phyloP scores from a whole-genome alignment of 768 basidiomycete species.

The Mycena pura region DNA sequence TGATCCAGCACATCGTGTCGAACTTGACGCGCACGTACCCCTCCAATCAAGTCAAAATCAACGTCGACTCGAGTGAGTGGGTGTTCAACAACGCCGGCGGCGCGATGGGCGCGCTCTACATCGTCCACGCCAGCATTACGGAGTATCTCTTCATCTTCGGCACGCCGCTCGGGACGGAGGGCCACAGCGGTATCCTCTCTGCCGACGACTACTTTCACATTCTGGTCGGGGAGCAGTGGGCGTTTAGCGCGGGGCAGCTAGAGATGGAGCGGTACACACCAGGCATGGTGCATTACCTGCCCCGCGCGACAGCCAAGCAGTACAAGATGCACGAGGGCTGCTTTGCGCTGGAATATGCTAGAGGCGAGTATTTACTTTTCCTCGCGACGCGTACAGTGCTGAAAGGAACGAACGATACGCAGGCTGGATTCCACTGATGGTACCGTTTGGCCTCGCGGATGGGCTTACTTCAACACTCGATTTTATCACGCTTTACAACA shows the following conservation, averaged over 20 bases:
- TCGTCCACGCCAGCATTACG: constrained; percentile 95
- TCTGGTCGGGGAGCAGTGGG: constrained; percentile 93
- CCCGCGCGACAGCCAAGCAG: constrained; percentile 86
- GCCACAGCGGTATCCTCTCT: constrained; percentile 91
- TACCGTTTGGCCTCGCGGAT: constrained; percentile 93
- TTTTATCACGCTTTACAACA: constrained; percentile 79
- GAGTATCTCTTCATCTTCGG: constrained; percentile 97
- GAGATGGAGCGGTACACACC: constrained; percentile 86
- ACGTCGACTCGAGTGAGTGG: constrained; percentile 81
- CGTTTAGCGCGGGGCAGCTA: constrained; percentile 82
- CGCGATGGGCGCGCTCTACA: constrained; percentile 97
- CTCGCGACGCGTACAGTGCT: background rate
- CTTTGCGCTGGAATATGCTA: constrained; percentile 93
- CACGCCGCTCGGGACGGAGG: constrained; percentile 96
- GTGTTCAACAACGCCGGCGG: constrained; percentile 97
- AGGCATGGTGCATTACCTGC: constrained; percentile 85
- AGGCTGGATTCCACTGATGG: constrained; percentile 98
- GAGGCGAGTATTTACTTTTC: constrained; percentile 64
- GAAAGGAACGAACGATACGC: background rate
- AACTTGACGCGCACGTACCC: constrained; percentile 82
- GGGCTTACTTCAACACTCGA: constrained; percentile 88
- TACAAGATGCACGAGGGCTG: constrained; percentile 98
- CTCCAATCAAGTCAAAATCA: constrained; percentile 56
- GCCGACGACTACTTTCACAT: constrained; percentile 99
- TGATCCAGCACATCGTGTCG: constrained; percentile 81